phyloP scores from a whole-genome alignment of 495 filamentous ascomycete species.

The Podospora pseudocomata region DNA sequence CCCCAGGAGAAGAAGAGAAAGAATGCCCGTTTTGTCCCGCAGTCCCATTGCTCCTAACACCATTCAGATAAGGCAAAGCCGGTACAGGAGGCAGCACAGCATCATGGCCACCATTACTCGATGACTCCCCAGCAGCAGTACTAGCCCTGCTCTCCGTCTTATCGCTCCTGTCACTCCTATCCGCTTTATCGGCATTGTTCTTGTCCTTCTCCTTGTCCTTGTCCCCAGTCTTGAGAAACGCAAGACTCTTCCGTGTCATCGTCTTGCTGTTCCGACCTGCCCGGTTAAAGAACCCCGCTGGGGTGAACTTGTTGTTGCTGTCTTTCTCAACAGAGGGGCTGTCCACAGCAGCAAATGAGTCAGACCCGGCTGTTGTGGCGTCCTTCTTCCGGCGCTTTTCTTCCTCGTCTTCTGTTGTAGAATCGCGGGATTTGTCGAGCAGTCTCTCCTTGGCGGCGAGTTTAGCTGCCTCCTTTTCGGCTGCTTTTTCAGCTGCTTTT shows the following conservation, averaged over 20 bases:
- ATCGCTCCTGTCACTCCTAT: conserved; percentile 19
- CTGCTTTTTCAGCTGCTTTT: conserved; percentile 61
- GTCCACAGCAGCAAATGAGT: conserved; percentile 1
- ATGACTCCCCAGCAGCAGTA: conserved; percentile 6
- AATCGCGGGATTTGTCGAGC: conserved; percentile 30
- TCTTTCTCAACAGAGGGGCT: conserved; percentile 6
- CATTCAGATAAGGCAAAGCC: neutral
- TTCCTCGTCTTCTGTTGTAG: conserved; percentile 38
- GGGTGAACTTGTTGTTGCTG: conserved; percentile 2
- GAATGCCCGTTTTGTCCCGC: neutral
- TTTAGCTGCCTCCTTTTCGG: conserved; percentile 63
- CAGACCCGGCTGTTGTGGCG: neutral
- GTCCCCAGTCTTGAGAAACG: conserved; percentile 38
- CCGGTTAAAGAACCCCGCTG: conserved; percentile 37
- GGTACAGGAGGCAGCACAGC: neutral
- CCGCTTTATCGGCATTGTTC: conserved; percentile 12
- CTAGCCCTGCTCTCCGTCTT: conserved; percentile 15
- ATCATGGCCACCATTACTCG: conserved; percentile 1
- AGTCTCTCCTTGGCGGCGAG: conserved; percentile 47
- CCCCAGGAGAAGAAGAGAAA: no score
- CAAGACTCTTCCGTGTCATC: conserved; percentile 50
- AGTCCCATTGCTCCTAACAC: conserved; percentile 8
- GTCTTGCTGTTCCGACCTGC: conserved; percentile 39
- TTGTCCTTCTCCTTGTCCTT: conserved; percentile 28
- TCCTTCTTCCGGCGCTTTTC: conserved; percentile 38